Evolutionary conservation across 2,329 filamentous ascomycete species (phyloP).

Genomic region (Colletotrichum trifolii): DNA sequence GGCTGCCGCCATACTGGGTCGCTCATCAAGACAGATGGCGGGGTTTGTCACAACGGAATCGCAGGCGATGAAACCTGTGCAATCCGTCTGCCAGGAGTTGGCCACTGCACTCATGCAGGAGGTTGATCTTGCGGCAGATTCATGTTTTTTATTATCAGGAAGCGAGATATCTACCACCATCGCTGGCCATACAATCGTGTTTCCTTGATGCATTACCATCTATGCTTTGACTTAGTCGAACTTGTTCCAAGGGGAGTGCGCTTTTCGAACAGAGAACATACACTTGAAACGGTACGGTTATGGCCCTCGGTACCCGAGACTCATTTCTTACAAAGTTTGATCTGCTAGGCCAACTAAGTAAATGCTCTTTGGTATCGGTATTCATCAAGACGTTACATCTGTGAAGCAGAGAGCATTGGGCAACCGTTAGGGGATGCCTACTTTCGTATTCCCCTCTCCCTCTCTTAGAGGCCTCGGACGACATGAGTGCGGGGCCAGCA

Average conservation of each 20-base stretch:
- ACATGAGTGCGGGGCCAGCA: too few relatives aligned
- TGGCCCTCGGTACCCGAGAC: not conserved
- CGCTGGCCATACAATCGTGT: too few relatives aligned
- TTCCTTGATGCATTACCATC: not conserved
- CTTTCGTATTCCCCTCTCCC: too few relatives aligned
- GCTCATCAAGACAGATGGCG: not conserved
- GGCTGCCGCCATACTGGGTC: conserved; percentile 1
- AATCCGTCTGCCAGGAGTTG: not conserved
- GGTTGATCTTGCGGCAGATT: not conserved
- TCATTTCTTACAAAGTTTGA: not conserved
- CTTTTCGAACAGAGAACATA: not conserved
- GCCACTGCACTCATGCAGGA: not conserved
- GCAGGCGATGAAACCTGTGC: not conserved
- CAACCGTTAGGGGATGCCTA: not conserved
- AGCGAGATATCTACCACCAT: not conserved
- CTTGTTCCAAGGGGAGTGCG: not conserved
- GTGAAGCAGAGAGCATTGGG: not conserved
- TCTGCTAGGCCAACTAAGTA: not conserved
- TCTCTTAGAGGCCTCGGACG: too few relatives aligned
- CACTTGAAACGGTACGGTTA: not conserved
- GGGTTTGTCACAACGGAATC: not conserved
- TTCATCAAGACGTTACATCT: not conserved
- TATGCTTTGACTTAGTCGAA: not conserved
- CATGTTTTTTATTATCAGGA: not conserved
- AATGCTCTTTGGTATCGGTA: not conserved